Conservation (phyloP, 305 asterid genomes). For the Caryopteris hybrid region DNA sequence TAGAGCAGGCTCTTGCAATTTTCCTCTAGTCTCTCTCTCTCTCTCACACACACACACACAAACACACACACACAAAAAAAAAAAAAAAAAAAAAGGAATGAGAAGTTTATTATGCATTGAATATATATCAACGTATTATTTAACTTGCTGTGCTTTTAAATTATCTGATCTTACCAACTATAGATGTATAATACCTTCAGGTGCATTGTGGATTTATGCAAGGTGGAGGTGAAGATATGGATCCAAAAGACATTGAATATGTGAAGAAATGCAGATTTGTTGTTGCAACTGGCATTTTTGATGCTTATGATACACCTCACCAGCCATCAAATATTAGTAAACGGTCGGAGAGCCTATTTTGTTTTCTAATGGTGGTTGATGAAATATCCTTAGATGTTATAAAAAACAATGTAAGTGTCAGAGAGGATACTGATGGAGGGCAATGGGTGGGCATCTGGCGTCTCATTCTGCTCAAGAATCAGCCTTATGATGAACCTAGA, state of each 20-base stretch:
- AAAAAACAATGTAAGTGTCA: slow-evolving; percentile 55
- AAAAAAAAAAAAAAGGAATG: no score
- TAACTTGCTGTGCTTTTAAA: neutral
- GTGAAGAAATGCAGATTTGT: slow-evolving; percentile 75
- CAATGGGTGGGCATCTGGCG: slow-evolving; percentile 96
- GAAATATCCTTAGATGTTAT: slow-evolving; percentile 78
- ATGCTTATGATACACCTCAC: slow-evolving; percentile 87
- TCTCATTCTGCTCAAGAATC: slow-evolving; percentile 70
- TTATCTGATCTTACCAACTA: slow-evolving; percentile 12
- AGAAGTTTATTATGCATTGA: neutral
- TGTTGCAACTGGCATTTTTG: slow-evolving; percentile 96
- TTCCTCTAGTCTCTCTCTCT: neutral
- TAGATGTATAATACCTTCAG: slow-evolving; percentile 35
- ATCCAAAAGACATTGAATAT: slow-evolving; percentile 51
- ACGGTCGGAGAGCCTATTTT: slow-evolving; percentile 70
- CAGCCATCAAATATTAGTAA: slow-evolving; percentile 80
- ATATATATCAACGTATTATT: neutral
- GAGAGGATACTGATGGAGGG: slow-evolving; percentile 68
- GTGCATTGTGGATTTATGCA: slow-evolving; percentile 93
- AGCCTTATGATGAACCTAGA: slow-evolving; percentile 96
- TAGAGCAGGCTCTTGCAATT: neutral
- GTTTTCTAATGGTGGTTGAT: slow-evolving; percentile 94
- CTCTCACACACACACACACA: no score
- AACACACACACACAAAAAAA: no score
- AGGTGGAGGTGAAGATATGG: slow-evolving; percentile 93